Percentiles rank a stretch among this genome's conserved stretches.
These are phyloP conservation scores for Phytophthora idaei DNA, from an alignment of 352 stramenopile genomes.

Conservation along the genomic window DNA sequence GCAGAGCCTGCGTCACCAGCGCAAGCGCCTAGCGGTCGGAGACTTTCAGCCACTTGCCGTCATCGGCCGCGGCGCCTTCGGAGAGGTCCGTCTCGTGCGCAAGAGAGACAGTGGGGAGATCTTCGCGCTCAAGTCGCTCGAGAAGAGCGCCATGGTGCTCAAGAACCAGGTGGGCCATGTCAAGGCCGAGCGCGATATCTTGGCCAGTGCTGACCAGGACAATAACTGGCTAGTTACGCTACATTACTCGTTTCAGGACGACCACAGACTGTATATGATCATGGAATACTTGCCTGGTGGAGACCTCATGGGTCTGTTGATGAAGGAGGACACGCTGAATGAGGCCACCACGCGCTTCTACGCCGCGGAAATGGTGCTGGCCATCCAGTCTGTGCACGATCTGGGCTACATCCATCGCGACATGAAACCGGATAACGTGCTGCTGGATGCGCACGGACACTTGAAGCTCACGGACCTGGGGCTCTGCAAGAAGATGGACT, in stretches of 20 bases:
- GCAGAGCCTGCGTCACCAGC: conserved; percentile 79
- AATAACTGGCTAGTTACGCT: conserved; percentile 98
- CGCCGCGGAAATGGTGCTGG: conserved; percentile 97
- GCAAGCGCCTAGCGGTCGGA: conserved; percentile 78
- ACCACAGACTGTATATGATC: conserved; percentile 91
- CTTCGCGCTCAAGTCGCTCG: conserved; percentile 93
- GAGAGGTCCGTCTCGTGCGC: conserved; percentile 93
- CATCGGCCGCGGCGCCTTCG: conserved; percentile 98
- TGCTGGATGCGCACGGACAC: conserved; percentile 98
- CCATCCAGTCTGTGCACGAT: conserved; percentile 98
- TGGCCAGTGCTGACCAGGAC: conserved; percentile 93
- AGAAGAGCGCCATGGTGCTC: conserved; percentile 91
- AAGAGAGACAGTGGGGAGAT: conserved; percentile 87
- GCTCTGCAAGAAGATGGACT: conserved; percentile 97
- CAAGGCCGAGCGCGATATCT: conserved; percentile 96
- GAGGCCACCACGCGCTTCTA: conserved; percentile 94
- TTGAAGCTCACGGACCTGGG: conserved; percentile 99
- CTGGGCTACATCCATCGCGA: conserved; percentile 99
- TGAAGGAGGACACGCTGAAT: conserved; percentile 97
- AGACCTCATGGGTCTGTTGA: conserved; percentile 99
- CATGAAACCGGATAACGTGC: conserved; percentile 97
- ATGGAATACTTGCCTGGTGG: conserved; percentile 99
- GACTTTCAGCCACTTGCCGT: conserved; percentile 98
- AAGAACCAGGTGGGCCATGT: conserved; percentile 97
- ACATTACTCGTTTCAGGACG: conserved; percentile 97